These are phyloP conservation scores for Geosmithia putterillii DNA, from an alignment of 2,329 filamentous ascomycete genomes.

Conservation along the genomic window DNA sequence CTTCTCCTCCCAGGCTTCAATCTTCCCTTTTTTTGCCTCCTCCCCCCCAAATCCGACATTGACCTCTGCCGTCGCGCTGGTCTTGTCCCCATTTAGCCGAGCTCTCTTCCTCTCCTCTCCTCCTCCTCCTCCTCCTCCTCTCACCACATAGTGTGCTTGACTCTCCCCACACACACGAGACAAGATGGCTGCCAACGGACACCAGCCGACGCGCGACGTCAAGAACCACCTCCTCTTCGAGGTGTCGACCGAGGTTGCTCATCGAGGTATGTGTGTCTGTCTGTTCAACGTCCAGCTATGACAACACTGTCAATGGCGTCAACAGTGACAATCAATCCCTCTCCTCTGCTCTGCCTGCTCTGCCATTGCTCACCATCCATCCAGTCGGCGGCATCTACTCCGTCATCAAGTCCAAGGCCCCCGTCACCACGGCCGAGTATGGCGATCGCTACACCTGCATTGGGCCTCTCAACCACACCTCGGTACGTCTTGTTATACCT, in stretches of 20 bases:
- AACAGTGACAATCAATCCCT: no score
- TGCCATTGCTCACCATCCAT: neutral
- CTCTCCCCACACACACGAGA: slow-evolving; percentile 5
- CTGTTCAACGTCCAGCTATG: neutral
- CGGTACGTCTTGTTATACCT: slow-evolving; percentile 41
- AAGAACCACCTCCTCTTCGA: slow-evolving; percentile 96
- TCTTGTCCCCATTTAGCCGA: neutral
- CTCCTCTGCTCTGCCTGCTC: neutral
- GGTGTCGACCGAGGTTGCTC: slow-evolving; percentile 91
- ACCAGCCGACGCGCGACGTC: slow-evolving; percentile 53
- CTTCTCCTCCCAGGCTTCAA: no score
- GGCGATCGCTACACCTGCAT: slow-evolving; percentile 93
- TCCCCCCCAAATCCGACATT: neutral
- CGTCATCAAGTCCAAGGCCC: slow-evolving; percentile 96
- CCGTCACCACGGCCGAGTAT: slow-evolving; percentile 97
- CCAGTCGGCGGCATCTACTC: slow-evolving; percentile 97
- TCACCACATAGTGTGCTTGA: neutral
- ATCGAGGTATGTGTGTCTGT: slow-evolving; percentile 77
- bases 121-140: neutral
- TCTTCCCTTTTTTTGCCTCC: neutral
- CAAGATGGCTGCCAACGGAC: slow-evolving; percentile 34
- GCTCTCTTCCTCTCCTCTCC: neutral
- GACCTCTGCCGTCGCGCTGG: no score
- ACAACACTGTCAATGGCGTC: neutral
- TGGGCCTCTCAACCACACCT: slow-evolving; percentile 83